Evolutionary conservation across 495 filamentous ascomycete genomes (phyloP), one percentile per base, ranked within the genome.

Genomic region (Echria macrotheca): DNA sequence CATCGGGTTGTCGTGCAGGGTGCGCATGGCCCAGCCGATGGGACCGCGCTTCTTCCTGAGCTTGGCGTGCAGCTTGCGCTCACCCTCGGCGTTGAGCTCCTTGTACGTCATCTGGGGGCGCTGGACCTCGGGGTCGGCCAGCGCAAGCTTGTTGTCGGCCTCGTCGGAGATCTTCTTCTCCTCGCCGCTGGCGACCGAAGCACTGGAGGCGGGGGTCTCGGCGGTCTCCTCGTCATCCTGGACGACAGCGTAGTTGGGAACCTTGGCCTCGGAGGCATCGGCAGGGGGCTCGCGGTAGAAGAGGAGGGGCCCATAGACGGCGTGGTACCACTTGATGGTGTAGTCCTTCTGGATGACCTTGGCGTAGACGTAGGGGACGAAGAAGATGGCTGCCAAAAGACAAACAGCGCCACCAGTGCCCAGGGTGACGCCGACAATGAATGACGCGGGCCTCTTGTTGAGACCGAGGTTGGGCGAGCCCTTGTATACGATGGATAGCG

Each of bases 21-120:
- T 78, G 55, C 83, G 83, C 81, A 86, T 82, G 32, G 77, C 84
- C 83, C 83, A 86, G 54, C 81, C 83, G 19, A 86, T 69, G 11
- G 82, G 81, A 17, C 83, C 82, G 5, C 71, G 69, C 26, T 67
- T 70, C 58, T 78, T 69, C 14, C 71, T 55, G 32, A 86, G 77
- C 52, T 75, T 76, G 36, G 69, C 75, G 51, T 77, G 70, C 39
- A 79, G 69, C 23, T 64, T 71, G 10, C 61, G 61, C 21, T 80
- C 65, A 18, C 70, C 76, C 36, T 75, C 60, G 7, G 69, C 72
- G 38, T 75, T 58, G 54, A 82, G 69, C 47, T 83, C 69, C 57
- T 78, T 69, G 70, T 85, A 81, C 32, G 68, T 72, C 12, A 66
- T 50, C 43, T 77, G 68, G 14, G 47, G 54, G 26, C 68, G 19